Evolutionary conservation across 805 yeast species (phyloP).

Genomic region (Myxozyma mucilagina): DNA sequence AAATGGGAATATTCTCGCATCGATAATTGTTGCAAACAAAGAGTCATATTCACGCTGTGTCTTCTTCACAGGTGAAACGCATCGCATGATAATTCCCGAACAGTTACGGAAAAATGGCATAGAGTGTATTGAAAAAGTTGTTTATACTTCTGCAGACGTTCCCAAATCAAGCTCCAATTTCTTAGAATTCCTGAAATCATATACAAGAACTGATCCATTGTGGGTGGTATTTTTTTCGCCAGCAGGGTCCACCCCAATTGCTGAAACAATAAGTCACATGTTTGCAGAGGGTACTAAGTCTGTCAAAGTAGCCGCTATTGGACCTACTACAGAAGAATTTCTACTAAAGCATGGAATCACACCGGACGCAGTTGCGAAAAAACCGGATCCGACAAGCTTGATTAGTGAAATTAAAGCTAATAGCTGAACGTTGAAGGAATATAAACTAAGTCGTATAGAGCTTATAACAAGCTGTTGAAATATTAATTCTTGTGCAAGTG

Average conservation of each 20-base stretch:
- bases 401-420: not conserved
- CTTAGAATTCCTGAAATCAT: slow-evolving; percentile 40
- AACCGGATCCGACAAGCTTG: slow-evolving; percentile 62
- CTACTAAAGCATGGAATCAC: slow-evolving; percentile 52
- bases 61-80: slow-evolving; percentile 82
- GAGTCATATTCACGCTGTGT: slow-evolving; percentile 40
- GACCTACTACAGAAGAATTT: slow-evolving; percentile 81
- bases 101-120: slow-evolving; percentile 43
- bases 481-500: not conserved
- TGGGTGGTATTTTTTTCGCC: slow-evolving; percentile 93
- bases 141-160: slow-evolving; percentile 42
- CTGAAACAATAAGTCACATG: slow-evolving; percentile 26
- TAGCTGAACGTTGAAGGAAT: no score
- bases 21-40: slow-evolving; percentile 40
- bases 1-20: slow-evolving; percentile 71
- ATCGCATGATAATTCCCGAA: slow-evolving; percentile 78
- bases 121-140: slow-evolving; percentile 21
- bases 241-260: slow-evolving; percentile 65
- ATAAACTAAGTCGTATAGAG: no score
- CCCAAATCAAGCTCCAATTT: not conserved
- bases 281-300: not conserved
- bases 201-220: slow-evolving; percentile 30
- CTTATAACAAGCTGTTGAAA: not conserved
- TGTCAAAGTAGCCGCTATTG: slow-evolving; percentile 73
- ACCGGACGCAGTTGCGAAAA: slow-evolving; percentile 65